Conservation (phyloP, 1,284 basidiomycete species). For the Porogramme epimiltina region DNA sequence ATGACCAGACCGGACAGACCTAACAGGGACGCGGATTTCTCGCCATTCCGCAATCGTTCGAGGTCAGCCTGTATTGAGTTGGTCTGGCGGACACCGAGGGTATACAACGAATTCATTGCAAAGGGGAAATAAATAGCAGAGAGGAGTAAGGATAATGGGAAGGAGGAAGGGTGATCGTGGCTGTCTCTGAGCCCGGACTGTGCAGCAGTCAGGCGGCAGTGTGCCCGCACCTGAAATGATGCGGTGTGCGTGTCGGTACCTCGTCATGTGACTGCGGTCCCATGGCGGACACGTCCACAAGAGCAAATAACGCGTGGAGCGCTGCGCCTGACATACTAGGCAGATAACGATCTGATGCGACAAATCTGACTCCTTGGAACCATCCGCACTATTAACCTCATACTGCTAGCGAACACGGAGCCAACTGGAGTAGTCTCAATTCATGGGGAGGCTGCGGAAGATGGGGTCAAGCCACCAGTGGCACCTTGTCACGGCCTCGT, state of each 20-base stretch:
- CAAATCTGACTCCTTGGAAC: too few relatives aligned
- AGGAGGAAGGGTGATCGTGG: not conserved
- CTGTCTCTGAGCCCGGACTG: too few relatives aligned
- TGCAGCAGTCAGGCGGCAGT: too few relatives aligned
- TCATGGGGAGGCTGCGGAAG: too few relatives aligned
- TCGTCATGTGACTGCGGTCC: not conserved
- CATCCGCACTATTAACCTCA: too few relatives aligned
- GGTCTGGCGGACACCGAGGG: conserved; percentile 89
- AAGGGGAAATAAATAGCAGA: conserved; percentile 2
- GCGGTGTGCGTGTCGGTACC: conserved; percentile 1
- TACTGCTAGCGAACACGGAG: too few relatives aligned
- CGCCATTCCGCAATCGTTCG: conserved; percentile 77
- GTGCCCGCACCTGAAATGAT: not conserved
- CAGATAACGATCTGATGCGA: too few relatives aligned
- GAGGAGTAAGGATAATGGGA: not conserved
- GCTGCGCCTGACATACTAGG: not conserved
- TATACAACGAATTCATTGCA: conserved; percentile 91
- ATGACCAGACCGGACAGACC: conserved; percentile 52
- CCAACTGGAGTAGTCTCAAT: too few relatives aligned
- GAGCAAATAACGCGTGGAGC: not conserved
- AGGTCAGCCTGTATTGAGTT: conserved; percentile 88
- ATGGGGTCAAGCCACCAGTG: too few relatives aligned
- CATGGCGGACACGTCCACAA: not conserved
- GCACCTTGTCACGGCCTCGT: too few relatives aligned
- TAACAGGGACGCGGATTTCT: conserved; percentile 77